phyloP scores from a whole-genome alignment of 352 stramenopile species.

The Phytopythium kandeliae region DNA sequence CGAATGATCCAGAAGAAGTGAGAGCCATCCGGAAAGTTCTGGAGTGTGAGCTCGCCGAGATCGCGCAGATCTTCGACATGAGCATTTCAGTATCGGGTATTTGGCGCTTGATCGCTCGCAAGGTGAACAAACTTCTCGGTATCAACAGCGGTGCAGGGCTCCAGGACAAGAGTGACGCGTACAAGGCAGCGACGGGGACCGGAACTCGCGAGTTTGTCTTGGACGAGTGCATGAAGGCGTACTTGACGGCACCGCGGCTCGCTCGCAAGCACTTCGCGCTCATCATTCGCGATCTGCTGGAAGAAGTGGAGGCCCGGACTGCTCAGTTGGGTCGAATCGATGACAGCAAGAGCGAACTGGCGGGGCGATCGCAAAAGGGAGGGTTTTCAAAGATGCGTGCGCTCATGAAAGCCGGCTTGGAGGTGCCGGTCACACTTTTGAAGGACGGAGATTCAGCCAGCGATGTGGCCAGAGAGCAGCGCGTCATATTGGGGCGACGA shows the following conservation, averaged over 20 bases:
- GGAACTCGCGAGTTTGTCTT: constrained; percentile 30
- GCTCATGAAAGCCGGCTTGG: constrained; percentile 17
- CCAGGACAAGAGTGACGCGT: constrained; percentile 22
- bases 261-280: constrained; percentile 30
- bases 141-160: constrained; percentile 5
- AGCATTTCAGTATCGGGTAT: constrained; percentile 16
- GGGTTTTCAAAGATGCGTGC: constrained; percentile 10
- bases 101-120: constrained; percentile 15
- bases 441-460: background rate
- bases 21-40: constrained; percentile 17
- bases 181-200: constrained; percentile 17
- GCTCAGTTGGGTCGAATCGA: constrained; percentile 10
- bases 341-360: background rate
- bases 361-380: background rate
- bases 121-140: constrained; percentile 14
- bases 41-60: constrained; percentile 29
- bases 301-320: constrained; percentile 35
- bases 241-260: constrained; percentile 12
- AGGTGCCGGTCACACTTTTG: constrained; percentile 11
- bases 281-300: constrained; percentile 47
- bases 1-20: constrained; percentile 32
- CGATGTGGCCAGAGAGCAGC: constrained; percentile 4
- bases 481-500: constrained; percentile 9
- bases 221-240: constrained; percentile 40
- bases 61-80: constrained; percentile 25